phyloP scores from a whole-genome alignment of 2,329 filamentous ascomycete genomes.

The Cercospora sp. region DNA sequence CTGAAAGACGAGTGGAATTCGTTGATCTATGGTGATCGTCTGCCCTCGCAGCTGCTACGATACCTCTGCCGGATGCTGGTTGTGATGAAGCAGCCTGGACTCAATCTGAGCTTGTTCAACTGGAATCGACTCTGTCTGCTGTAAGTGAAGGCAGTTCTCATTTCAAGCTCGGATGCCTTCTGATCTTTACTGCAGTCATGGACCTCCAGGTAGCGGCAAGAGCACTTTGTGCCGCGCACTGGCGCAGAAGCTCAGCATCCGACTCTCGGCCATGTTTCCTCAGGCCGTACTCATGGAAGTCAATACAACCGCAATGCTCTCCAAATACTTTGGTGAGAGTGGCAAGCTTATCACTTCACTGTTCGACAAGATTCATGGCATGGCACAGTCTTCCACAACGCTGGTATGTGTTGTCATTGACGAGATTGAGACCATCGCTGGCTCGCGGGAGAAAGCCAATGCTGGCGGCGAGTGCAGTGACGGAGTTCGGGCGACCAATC shows the following conservation, averaged over 20 bases:
- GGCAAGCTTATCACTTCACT: conserved; percentile 46
- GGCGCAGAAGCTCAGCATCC: conserved; percentile 54
- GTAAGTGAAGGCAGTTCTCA: background rate
- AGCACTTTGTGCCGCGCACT: conserved; percentile 49
- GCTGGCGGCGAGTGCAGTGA: conserved; percentile 48
- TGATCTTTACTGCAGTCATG: conserved; percentile 30
- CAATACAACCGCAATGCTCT: conserved; percentile 48
- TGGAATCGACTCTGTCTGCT: conserved; percentile 50
- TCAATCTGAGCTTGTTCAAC: conserved; percentile 43
- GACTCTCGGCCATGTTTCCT: conserved; percentile 42
- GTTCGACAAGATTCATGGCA: conserved; percentile 43
- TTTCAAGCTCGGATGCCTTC: background rate
- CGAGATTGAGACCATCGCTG: conserved; percentile 53
- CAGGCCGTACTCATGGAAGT: conserved; percentile 46
- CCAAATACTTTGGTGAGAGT: conserved; percentile 52
- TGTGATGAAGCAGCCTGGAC: conserved; percentile 38
- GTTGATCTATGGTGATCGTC: conserved; percentile 47
- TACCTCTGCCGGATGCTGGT: conserved; percentile 42
- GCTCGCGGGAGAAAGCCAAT: conserved; percentile 44
- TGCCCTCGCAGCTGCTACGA: conserved; percentile 46
- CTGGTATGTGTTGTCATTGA: conserved; percentile 52
- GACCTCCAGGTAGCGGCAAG: conserved; percentile 48
- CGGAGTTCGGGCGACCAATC: conserved; percentile 52
- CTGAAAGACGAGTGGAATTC: conserved; percentile 49
- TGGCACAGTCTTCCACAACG: conserved; percentile 43